Evolutionary conservation across 2,329 filamentous ascomycete genomes (phyloP), one percentile per base, ranked within the genome.

Genomic region (Sporothrix pallida): DNA sequence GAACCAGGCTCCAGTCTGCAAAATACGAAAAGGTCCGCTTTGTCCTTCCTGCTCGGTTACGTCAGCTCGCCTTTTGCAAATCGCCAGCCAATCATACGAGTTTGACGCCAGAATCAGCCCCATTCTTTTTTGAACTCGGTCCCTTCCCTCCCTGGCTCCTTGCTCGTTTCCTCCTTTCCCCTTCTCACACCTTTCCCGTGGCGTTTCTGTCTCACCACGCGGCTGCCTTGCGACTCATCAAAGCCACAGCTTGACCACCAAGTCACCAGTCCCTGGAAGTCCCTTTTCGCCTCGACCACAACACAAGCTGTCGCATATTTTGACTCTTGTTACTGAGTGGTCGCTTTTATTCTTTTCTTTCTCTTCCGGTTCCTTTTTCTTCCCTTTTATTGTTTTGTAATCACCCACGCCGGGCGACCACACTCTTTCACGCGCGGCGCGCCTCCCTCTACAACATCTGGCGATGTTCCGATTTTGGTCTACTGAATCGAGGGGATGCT

Each of bases 391-490:
- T 65, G 31, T 42, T 46, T 50, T 73, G 10, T 44, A 48, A 52
- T 37, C 50, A 17, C 50, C 12, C 46, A 50, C 23, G 52, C 52
- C 68, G 48, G 23, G 60, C 60, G 70, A 72, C 20, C n/a, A n/a
- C 52, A n/a, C 69, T 67, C 42, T 60, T 37, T 50, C 42, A 20
- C 74, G 68, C 75, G 63, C 71, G 62, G 60, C 71, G 71, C 71
- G 68, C 63, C 20, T 31, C 60, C 42, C 74, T 77, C 72, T 77
- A 72, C 77, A 78, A 79, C 23, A 81, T 81, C 83, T 84, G 82
- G 84, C 84, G 82, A 90, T 90, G 88, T 90, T 90, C 82, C 85
- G 87, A 78, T 88, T 90, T 79, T 90, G 88, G 87, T 83, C 84
- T 79, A 85, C 86, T 78, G 88, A 89, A 78, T 82, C 86, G 76